Conservation (phyloP, 306 rosid genomes). For the Prunus davidiana region DNA sequence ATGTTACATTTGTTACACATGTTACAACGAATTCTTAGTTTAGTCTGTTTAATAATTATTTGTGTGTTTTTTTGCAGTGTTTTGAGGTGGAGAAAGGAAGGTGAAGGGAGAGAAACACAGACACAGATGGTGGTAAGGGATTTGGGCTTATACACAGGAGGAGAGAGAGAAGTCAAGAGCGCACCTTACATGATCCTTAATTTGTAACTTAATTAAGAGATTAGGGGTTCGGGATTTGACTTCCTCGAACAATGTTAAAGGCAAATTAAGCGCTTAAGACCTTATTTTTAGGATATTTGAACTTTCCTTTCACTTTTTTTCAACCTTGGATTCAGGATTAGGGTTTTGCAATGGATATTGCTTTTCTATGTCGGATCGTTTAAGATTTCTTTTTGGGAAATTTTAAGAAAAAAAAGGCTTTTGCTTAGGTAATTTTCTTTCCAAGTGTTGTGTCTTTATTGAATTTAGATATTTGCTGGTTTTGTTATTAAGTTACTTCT, state of each 20-base stretch:
- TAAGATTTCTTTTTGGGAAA: background rate
- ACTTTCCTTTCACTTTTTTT: slow-evolving; percentile 12
- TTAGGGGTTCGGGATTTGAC: slow-evolving; percentile 99
- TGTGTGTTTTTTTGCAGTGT: slow-evolving; percentile 21
- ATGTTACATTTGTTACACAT: background rate
- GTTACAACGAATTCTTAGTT: too few species aligned
- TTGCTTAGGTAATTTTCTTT: background rate
- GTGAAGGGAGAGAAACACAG: slow-evolving; percentile 10
- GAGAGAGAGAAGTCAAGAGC: slow-evolving; percentile 92
- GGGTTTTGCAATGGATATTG: slow-evolving; percentile 5
- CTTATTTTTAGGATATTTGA: slow-evolving; percentile 18
- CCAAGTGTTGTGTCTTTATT: background rate
- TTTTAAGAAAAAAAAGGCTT: background rate
- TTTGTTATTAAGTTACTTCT: too few species aligned
- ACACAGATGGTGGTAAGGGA: slow-evolving; percentile 33
- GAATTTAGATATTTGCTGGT: background rate
- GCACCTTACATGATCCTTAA: slow-evolving; percentile 73
- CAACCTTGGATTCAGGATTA: slow-evolving; percentile 17
- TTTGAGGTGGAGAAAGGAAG: slow-evolving; percentile 1
- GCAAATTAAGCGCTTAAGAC: slow-evolving; percentile 23
- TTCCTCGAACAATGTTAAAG: slow-evolving; percentile 41
- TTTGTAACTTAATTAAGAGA: slow-evolving; percentile 41
- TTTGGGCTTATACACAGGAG: slow-evolving; percentile 31
- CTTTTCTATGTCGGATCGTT: background rate
- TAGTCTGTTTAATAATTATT: background rate